Evolutionary conservation across 164 flowering plant genomes (phyloP), one percentile per base, ranked within the genome.

Genomic region (Malania oleifera): DNA sequence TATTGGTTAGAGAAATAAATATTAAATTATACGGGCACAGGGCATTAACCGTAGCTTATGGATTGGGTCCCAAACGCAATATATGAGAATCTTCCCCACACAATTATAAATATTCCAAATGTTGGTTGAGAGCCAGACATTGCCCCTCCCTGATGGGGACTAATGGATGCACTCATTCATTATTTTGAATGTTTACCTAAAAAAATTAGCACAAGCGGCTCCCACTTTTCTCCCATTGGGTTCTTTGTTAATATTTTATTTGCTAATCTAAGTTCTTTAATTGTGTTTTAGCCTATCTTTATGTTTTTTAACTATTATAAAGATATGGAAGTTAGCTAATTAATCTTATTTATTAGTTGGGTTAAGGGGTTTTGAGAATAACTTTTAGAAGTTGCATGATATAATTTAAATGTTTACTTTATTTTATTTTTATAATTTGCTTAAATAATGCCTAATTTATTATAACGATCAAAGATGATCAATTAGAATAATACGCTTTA

Each of bases 101-200:
- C 67, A 61, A 65, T 68, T 57, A 73, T 62, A 66, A n/a, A 40
- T 78, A 78, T 75, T 78, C 82, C 54, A 68, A 39, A 67, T 75
- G 82, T 71, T 70, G 74, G 79, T 63, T 52, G 76, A 75, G 63
- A 34, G 0, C 27, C 68, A 26, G 82, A 75, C 82, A 78, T 35
- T 57, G 64, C 63, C 62, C 62, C 60, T 9, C 77, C 69, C 27
- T 54, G 61, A 76, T 68, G 74, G 81, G 82, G 78, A 66, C 76
- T 71, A 66, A 71, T 62, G 56, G 59, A 8, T 37, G 53, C 69
- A 67, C 54, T 66, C 47, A 62, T 67, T 66, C 47, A 62, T 67
- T 66, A 55, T 65, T 72, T 52, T 47, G 74, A 72, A 66, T 72
- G 65, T 72, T 60, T 64, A 66, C 43, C n/a, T n/a, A n/a, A n/a